A percentile compares a stretch with the other conserved stretches of the same genome.
Conservation (phyloP, 306 rosid species). For the Rosa lucieae region DNA sequence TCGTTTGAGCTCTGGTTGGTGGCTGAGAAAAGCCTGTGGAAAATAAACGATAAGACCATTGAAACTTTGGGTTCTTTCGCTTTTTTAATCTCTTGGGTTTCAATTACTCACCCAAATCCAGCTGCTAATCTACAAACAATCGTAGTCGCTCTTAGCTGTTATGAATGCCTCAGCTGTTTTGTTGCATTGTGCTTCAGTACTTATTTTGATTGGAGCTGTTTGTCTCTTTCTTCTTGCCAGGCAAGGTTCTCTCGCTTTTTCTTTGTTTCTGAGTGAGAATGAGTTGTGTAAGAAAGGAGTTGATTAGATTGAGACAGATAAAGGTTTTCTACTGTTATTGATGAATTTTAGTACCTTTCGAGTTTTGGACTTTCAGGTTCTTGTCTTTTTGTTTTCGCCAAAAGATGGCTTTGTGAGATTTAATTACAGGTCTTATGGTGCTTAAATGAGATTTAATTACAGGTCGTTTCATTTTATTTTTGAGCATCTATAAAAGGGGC, state of each 20-base stretch:
- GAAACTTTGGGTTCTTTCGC: not conserved
- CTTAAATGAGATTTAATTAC: not conserved
- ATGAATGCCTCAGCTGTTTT: slow-evolving; percentile 2
- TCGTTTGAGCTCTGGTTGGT: slow-evolving; percentile 21
- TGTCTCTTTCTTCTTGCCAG: slow-evolving; percentile 5
- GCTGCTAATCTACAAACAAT: slow-evolving; percentile 5
- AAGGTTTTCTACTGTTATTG: not conserved
- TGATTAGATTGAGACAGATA: not conserved
- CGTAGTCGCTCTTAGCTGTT: not conserved
- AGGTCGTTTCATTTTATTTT: not conserved
- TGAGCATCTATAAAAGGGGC: not conserved
- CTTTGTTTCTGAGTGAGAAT: slow-evolving; percentile 1
- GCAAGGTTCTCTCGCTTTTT: not conserved
- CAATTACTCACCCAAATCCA: not conserved
- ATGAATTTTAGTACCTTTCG: not conserved
- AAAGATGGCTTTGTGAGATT: not conserved
- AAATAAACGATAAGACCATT: not conserved
- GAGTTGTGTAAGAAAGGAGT: not conserved
- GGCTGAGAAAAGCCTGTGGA: slow-evolving; percentile 5
- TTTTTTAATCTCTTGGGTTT: not conserved
- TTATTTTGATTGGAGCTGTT: slow-evolving; percentile 8
- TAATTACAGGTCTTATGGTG: not conserved
- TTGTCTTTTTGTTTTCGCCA: not conserved
- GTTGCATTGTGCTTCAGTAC: not conserved
- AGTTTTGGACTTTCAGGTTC: not conserved